Percentiles rank a stretch among this genome's conserved stretches.
Conservation (phyloP, 169 alveolate genomes). For the Plasmodium inui region DNA sequence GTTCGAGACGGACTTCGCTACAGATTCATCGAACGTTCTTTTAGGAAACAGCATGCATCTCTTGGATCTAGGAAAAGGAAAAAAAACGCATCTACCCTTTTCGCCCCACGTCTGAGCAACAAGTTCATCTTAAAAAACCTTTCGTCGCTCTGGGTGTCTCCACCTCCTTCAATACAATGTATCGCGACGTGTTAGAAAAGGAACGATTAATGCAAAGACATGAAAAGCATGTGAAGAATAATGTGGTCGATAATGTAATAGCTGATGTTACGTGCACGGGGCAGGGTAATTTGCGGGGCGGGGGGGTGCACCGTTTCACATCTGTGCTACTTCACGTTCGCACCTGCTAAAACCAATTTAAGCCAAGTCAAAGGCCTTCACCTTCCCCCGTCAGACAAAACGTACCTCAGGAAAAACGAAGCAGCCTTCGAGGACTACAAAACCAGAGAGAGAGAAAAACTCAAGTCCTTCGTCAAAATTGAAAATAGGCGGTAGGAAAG, state of each 20-base stretch:
- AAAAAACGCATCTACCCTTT: neutral
- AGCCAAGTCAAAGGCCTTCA: no score
- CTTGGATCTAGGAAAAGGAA: neutral
- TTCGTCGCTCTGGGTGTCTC: neutral
- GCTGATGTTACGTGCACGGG: slow-evolving; percentile 17
- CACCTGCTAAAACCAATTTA: no score
- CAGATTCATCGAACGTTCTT: neutral
- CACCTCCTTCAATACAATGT: neutral
- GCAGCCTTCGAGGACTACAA: slow-evolving; percentile 26
- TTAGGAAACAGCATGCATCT: neutral
- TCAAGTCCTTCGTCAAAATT: slow-evolving; percentile 28
- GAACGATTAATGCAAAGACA: slow-evolving; percentile 52
- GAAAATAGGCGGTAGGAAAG: slow-evolving; percentile 51
- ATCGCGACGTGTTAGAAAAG: slow-evolving; percentile 56
- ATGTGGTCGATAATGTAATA: slow-evolving; percentile 23
- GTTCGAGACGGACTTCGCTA: neutral
- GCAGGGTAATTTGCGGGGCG: slow-evolving; percentile 2
- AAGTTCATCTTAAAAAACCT: neutral
- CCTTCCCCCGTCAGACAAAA: neutral
- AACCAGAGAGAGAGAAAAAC: slow-evolving; percentile 27
- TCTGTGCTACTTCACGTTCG: neutral
- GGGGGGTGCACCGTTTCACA: neutral
- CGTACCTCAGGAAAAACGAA: slow-evolving; percentile 36
- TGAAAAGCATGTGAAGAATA: slow-evolving; percentile 54
- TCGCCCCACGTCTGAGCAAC: neutral